These are phyloP conservation scores for Sarocladium brachiariae DNA, from an alignment of 2,329 filamentous ascomycete species.

Conservation along the genomic window DNA sequence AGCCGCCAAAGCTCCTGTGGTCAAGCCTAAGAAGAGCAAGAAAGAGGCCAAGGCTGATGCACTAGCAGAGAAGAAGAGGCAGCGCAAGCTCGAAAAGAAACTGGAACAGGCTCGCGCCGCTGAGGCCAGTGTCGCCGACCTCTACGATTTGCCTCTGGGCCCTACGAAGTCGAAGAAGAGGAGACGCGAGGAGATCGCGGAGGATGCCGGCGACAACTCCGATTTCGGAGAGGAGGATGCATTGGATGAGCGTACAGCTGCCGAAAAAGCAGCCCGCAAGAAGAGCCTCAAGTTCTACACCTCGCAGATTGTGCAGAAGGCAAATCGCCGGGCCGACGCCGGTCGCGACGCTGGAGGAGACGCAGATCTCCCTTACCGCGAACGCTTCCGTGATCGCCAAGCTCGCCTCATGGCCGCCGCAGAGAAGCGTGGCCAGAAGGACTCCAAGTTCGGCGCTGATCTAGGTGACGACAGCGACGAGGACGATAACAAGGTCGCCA, in stretches of 20 bases:
- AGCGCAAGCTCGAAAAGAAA: slow-evolving; percentile 32
- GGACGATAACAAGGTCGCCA: slow-evolving; percentile 51
- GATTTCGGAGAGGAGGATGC: slow-evolving; percentile 89
- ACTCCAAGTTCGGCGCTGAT: slow-evolving; percentile 55
- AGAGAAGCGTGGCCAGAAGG: slow-evolving; percentile 68
- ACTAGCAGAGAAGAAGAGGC: slow-evolving; percentile 18
- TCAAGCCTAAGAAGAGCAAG: slow-evolving; percentile 20
- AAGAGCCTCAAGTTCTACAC: slow-evolving; percentile 97
- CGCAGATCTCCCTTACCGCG: slow-evolving; percentile 77
- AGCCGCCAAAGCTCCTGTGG: slow-evolving; percentile 10
- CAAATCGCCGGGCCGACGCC: slow-evolving; percentile 71
- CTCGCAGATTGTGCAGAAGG: slow-evolving; percentile 91
- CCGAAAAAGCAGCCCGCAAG: slow-evolving; percentile 83
- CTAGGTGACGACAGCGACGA: slow-evolving; percentile 64
- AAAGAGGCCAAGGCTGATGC: slow-evolving; percentile 25
- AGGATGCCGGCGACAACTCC: slow-evolving; percentile 55
- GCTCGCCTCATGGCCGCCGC: slow-evolving; percentile 84
- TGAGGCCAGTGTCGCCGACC: slow-evolving; percentile 62
- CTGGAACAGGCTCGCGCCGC: slow-evolving; percentile 51
- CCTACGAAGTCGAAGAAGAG: slow-evolving; percentile 37
- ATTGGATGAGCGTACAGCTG: slow-evolving; percentile 70
- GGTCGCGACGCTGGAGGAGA: slow-evolving; percentile 73
- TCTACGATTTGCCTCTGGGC: slow-evolving; percentile 54
- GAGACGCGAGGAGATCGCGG: slow-evolving; percentile 24
- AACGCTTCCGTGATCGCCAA: slow-evolving; percentile 79